These are phyloP conservation scores for Crepidotus variabilis DNA, from an alignment of 768 basidiomycete genomes.

Conservation along the genomic window DNA sequence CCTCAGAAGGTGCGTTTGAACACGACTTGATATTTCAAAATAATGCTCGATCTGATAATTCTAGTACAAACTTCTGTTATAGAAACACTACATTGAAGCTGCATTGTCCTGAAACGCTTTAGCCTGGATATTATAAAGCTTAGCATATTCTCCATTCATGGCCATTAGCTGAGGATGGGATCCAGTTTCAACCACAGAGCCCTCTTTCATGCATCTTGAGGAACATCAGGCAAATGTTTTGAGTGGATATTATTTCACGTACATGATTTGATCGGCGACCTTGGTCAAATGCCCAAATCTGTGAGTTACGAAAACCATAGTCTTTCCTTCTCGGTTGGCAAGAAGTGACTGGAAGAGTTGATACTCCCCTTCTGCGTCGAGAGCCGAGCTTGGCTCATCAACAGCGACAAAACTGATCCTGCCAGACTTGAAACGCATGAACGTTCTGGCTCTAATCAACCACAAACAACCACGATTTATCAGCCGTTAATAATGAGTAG, in stretches of 20 bases:
- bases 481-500: not conserved
- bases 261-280: constrained; percentile 35
- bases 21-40: too few relatives aligned
- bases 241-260: too few relatives aligned
- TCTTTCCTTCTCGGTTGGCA: constrained; percentile 39
- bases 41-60: too few relatives aligned
- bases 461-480: too few relatives aligned
- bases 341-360: constrained; percentile 39
- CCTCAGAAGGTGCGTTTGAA: too few relatives aligned
- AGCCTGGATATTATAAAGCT: constrained; percentile 38
- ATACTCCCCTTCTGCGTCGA: constrained; percentile 53
- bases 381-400: constrained; percentile 56
- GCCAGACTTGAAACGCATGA: constrained; percentile 36
- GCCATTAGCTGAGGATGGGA: constrained; percentile 36
- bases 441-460: constrained; percentile 35
- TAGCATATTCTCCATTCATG: constrained; percentile 34
- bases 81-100: too few relatives aligned
- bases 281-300: constrained; percentile 47
- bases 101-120: constrained; percentile 21
- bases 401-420: constrained; percentile 46
- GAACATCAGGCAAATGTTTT: too few relatives aligned
- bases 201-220: constrained; percentile 41
- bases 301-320: constrained; percentile 55
- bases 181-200: constrained; percentile 34
- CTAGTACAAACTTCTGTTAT: too few relatives aligned